Percentiles rank a stretch among this genome's conserved stretches.
Conservation (phyloP, 306 rosid species). For the Castanea crenata region DNA sequence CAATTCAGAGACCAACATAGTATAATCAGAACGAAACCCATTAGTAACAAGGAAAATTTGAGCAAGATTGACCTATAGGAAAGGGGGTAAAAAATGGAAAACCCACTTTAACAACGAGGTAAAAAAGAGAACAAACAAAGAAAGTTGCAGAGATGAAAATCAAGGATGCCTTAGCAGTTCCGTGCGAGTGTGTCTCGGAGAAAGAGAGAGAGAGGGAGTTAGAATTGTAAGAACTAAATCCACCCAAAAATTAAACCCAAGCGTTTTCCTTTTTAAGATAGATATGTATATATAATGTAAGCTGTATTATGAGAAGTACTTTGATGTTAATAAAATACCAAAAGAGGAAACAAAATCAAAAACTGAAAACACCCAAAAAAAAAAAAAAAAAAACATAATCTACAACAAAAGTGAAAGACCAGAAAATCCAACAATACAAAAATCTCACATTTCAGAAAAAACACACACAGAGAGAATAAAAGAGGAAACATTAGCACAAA, state of each 20-base stretch:
- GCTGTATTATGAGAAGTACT: background rate
- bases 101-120: too few species aligned
- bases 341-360: background rate
- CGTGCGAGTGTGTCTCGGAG: too few species aligned
- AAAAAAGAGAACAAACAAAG: background rate
- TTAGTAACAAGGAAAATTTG: background rate
- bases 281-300: background rate
- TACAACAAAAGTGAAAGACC: constrained; percentile 16
- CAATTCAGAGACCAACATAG: background rate
- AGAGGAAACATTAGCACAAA: background rate
- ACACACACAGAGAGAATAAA: background rate
- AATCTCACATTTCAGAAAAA: background rate
- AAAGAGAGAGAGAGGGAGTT: background rate
- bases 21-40: background rate
- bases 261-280: background rate
- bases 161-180: background rate
- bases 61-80: background rate
- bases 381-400: background rate
- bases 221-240: background rate
- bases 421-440: constrained; percentile 14
- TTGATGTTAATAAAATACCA: background rate
- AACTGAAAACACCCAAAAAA: background rate
- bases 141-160: background rate
- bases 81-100: background rate
- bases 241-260: background rate